A percentile compares a stretch with the other conserved stretches of the same genome.
phyloP scores from a whole-genome alignment of 1,284 basidiomycete genomes.

The Cerioporus squamosus region DNA sequence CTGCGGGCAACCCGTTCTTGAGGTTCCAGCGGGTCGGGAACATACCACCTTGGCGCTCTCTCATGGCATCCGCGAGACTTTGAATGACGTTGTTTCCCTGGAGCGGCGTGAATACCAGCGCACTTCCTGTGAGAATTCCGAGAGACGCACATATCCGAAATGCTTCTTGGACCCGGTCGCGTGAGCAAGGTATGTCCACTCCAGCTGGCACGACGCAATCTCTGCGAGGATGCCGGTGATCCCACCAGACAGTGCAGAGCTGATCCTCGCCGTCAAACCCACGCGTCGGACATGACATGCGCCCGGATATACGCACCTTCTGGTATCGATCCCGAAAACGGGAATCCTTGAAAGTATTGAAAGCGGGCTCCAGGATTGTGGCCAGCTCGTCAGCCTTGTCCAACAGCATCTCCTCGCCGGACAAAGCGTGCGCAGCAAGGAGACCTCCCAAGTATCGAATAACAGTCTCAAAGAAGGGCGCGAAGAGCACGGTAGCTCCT shows the following conservation, averaged over 20 bases:
- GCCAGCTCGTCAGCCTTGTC: conserved; percentile 57
- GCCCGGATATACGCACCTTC: conserved; percentile 36
- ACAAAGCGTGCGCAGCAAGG: conserved; percentile 72
- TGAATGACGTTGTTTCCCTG: conserved; percentile 26
- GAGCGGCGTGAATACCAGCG: background rate
- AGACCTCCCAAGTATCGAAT: conserved; percentile 79
- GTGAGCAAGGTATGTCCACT: conserved; percentile 68
- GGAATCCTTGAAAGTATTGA: conserved; percentile 56
- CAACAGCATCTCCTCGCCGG: conserved; percentile 55
- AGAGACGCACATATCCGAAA: conserved; percentile 42
- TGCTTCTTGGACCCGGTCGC: conserved; percentile 58
- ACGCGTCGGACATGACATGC: background rate
- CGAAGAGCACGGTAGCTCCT: conserved; percentile 27
- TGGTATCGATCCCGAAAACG: conserved; percentile 48
- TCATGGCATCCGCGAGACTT: conserved; percentile 41
- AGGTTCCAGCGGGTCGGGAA: conserved; percentile 57
- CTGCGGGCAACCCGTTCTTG: conserved; percentile 41
- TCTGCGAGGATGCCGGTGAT: conserved; percentile 42
- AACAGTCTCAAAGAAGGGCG: conserved; percentile 75
- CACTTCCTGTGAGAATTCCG: no score
- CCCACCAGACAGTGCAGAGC: background rate
- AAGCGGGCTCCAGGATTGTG: conserved; percentile 51
- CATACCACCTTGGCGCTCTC: conserved; percentile 51
- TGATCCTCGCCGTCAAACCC: background rate
- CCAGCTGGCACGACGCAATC: conserved; percentile 59